Evolutionary conservation across 306 rosid genomes (phyloP).

Genomic region (Alnus glutinosa): DNA sequence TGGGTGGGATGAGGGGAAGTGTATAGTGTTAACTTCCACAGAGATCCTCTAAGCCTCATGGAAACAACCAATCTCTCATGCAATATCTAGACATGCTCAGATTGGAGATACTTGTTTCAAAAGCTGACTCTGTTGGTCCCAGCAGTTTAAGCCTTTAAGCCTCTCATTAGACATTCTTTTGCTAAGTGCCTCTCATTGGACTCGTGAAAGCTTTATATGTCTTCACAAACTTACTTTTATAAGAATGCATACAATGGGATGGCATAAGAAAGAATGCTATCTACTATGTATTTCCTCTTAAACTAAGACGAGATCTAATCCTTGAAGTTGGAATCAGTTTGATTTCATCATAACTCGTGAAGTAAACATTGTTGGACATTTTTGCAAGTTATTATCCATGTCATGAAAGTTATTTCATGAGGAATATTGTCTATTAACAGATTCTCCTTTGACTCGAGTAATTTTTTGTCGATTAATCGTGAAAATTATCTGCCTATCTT

Average conservation of each 20-base stretch:
- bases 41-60: background rate
- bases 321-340: background rate
- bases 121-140: too few species aligned
- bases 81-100: background rate
- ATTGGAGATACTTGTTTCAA: background rate
- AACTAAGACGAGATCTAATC: background rate
- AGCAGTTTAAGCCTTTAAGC: background rate
- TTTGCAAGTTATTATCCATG: background rate
- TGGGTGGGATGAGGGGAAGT: too few species aligned
- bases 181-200: background rate
- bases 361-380: background rate
- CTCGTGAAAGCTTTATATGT: too few species aligned
- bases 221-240: too few species aligned
- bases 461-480: background rate
- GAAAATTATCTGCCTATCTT: background rate
- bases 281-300: background rate
- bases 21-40: too few species aligned
- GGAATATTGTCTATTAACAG: background rate
- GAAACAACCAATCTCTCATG: background rate
- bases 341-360: background rate
- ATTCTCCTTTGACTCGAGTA: background rate
- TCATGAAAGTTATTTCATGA: background rate
- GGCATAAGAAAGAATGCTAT: background rate
- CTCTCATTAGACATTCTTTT: background rate
- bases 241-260: background rate